Evolutionary conservation across 345 rosid genomes (phyloP).

Genomic region (Orychophragmus violaceus): DNA sequence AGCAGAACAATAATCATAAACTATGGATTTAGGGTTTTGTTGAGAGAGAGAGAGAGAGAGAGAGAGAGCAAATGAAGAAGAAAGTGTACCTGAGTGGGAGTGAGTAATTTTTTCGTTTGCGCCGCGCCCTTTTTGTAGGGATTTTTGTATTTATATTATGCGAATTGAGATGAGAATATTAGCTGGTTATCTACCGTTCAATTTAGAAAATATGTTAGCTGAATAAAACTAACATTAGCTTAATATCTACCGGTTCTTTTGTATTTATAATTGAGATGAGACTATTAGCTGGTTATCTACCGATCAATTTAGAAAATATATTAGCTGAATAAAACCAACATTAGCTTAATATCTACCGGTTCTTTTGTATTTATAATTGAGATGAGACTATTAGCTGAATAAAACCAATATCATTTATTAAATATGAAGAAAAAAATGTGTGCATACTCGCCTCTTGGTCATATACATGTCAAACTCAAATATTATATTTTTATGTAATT

Average conservation of each 20-base stretch:
- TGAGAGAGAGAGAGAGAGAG: neutral
- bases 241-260: too few relatives aligned
- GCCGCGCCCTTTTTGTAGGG: constrained; percentile 30
- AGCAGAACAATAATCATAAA: neutral
- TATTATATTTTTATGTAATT: too few relatives aligned
- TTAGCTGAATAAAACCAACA: too few relatives aligned
- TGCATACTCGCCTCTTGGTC: too few relatives aligned
- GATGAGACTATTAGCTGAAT: neutral
- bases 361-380: constrained; percentile 12
- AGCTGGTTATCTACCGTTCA: neutral
- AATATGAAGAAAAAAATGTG: too few relatives aligned
- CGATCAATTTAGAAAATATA: neutral
- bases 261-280: constrained; percentile 1
- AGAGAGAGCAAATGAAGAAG: neutral
- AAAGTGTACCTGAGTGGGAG: constrained; percentile 11
- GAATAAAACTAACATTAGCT: too few relatives aligned
- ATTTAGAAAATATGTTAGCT: too few relatives aligned
- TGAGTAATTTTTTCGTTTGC: constrained; percentile 13
- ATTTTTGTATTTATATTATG: constrained; percentile 9
- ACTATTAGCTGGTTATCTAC: neutral
- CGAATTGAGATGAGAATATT: neutral
- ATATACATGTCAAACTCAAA: too few relatives aligned
- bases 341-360: too few relatives aligned
- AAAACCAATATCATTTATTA: too few relatives aligned
- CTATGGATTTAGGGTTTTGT: neutral